Percentiles rank a stretch among this genome's conserved stretches.
Conservation (phyloP, 768 basidiomycete species). For the Pisolithus marmoratus region DNA sequence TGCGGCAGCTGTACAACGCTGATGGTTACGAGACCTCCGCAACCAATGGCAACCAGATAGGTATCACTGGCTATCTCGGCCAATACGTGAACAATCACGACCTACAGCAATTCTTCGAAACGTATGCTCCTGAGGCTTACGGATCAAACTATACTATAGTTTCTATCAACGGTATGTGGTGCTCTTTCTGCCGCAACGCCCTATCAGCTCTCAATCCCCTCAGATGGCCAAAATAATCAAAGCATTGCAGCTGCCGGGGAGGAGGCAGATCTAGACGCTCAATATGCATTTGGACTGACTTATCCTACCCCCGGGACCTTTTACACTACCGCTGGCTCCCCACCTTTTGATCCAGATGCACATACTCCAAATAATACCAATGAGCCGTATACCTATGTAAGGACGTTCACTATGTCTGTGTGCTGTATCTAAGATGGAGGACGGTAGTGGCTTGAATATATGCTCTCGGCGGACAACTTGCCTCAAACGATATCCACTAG, state of each 20-base stretch:
- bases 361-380: slow-evolving; percentile 37
- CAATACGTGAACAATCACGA: slow-evolving; percentile 51
- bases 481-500: slow-evolving; percentile 67
- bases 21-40: slow-evolving; percentile 40
- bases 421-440: slow-evolving; percentile 1
- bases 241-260: slow-evolving; percentile 43
- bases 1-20: slow-evolving; percentile 52
- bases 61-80: slow-evolving; percentile 49
- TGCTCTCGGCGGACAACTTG: slow-evolving; percentile 39
- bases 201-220: slow-evolving; percentile 6
- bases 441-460: slow-evolving; percentile 55
- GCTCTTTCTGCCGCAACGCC: background rate
- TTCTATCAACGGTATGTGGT: slow-evolving; percentile 47
- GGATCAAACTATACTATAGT: slow-evolving; percentile 47
- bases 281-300: slow-evolving; percentile 61
- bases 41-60: slow-evolving; percentile 43
- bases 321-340: slow-evolving; percentile 57
- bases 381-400: slow-evolving; percentile 43
- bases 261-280: slow-evolving; percentile 66
- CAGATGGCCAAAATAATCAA: slow-evolving; percentile 62
- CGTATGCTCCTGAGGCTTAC: slow-evolving; percentile 43
- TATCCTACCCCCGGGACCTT: slow-evolving; percentile 56
- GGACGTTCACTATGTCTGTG: slow-evolving; percentile 9
- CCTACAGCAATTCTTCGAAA: slow-evolving; percentile 44
- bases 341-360: slow-evolving; percentile 50